Evolutionary conservation across 2,329 filamentous ascomycete genomes (phyloP), one percentile per base, ranked within the genome.

Genomic region (Penicillium decumbens): DNA sequence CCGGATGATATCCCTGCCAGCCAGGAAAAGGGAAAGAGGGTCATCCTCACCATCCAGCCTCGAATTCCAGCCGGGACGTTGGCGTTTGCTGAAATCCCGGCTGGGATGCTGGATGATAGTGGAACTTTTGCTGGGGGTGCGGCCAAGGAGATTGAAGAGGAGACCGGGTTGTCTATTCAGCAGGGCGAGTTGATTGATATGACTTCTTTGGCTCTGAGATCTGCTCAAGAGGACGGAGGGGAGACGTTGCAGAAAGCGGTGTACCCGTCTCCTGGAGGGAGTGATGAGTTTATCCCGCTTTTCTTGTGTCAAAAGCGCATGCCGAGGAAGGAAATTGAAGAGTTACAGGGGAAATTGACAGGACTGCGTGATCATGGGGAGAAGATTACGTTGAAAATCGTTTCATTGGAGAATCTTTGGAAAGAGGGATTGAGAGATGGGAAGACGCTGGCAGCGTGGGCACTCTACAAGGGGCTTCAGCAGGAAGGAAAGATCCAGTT

Each of bases 61-160:
- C 76, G 80, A 24, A 75, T 81, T 9, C 77, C 80, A 4, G 77
- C 79, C 1, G 78, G 76, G 0, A 78, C 75, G 1, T 70, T 83
- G 3, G 67, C 75, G 1, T 78, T 83, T 49, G 59, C 72, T 10
- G 80, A 83, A 60, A 75, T 83, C 7, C 80, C 80, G 2, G 80
- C 80, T 0, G 80, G 80, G 15, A 82, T 83, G 79, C 68, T 83
- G 1, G 80, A 83, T 55, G 77, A 78, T 51, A 69, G 66, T 32
- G 75, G 77, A 8, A 75, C 74, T 0, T 80, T 83, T 52, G 68
- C 73, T 0, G 79, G 80, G 6, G 75, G 71, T 8, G 80, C 80
- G 0, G 79, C 78, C 2, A 75, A 76, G 43, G 80, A 83, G 54
- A 79, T 83, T 30, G 57, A 75, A 27, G 79, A 83, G 60, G 80